Evolutionary conservation across 352 stramenopile species (phyloP).

Genomic region (Pythium insidiosum): DNA sequence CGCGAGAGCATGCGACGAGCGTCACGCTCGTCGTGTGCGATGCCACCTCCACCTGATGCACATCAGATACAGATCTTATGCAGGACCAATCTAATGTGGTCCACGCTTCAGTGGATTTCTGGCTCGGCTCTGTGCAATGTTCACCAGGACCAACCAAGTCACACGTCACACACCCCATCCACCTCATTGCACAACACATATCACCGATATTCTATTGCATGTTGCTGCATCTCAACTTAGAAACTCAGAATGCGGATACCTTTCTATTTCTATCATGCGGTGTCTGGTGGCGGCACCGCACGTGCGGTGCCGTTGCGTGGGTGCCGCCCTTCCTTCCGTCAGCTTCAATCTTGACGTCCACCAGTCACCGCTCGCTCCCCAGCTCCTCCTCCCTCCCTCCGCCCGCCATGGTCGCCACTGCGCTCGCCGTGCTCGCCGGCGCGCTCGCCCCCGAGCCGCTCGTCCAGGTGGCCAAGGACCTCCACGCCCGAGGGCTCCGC

Average conservation of each 20-base stretch:
- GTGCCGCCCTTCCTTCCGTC: background rate
- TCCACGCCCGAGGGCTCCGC: conserved; percentile 49
- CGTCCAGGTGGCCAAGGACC: conserved; percentile 32
- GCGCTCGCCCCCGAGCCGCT: conserved; percentile 34
- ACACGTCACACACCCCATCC: no score
- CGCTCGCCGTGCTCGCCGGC: conserved; percentile 67
- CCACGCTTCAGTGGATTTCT: no score
- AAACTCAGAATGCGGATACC: no score
- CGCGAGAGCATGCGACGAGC: no score
- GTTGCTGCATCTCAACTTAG: background rate
- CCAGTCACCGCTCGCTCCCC: background rate
- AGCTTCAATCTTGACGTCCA: conserved; percentile 10
- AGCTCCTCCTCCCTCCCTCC: background rate
- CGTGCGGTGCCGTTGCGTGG: background rate
- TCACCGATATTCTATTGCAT: no score
- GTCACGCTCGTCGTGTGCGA: no score
- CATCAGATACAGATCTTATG: no score
- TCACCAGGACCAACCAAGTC: no score
- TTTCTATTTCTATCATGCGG: conserved; percentile 8
- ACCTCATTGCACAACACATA: no score
- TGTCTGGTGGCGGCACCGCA: conserved; percentile 9
- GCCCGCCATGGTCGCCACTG: conserved; percentile 24
- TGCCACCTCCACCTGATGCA: no score
- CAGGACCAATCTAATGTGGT: no score
- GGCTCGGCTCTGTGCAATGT: no score